Evolutionary conservation across 352 stramenopile genomes (phyloP), one percentile per base, ranked within the genome.

Genomic region (Elongisporangium undulatum): DNA sequence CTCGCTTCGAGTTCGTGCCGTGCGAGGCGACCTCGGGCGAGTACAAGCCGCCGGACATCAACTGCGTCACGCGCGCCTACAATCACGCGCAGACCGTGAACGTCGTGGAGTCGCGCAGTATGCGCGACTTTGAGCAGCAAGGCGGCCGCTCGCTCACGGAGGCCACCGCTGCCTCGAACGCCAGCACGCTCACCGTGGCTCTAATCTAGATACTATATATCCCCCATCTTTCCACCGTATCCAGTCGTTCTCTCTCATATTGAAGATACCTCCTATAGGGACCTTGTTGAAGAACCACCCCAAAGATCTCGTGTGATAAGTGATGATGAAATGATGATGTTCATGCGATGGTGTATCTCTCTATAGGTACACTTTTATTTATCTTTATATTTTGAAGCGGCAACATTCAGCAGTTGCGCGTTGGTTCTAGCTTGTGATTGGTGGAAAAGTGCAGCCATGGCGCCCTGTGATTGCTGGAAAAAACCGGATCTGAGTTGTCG

Each of bases 1-100:
- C 67, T 22, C 82, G 86, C 38, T 70, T 95, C 21, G 86, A 95
- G 64, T 89, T 95, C 58, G 71, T 95, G 17, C 74, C 80, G 0
- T 84, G 72, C 55, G 80, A 90, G 24, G 67, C 70, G 3, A 38
- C 49, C 3, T 55, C 69, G 1, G 69, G 70, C 22, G 56, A 61
- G 7, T 83, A 83, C 61, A 67, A 59, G n/a, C 75, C 77, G 8
- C 83, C 83, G 5, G 83, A 93, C 55, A 93, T 93, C 56, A 64
- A 89, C 41, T 75, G 80, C 41, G 79, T 93, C 61, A 85, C 83
- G 24, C 81, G 83, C 34, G 74, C 75, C 22, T 93, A 79, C 72
- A 90, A 93, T 59, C 80, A 93, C 66, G 68, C 87, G 39, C 74
- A 73, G 34, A 76, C 71, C 12, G 77, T 90, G 45, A 69, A 77